Conservation (phyloP, 2,329 filamentous ascomycete species). For the Byssoonygena ceratinophila region DNA sequence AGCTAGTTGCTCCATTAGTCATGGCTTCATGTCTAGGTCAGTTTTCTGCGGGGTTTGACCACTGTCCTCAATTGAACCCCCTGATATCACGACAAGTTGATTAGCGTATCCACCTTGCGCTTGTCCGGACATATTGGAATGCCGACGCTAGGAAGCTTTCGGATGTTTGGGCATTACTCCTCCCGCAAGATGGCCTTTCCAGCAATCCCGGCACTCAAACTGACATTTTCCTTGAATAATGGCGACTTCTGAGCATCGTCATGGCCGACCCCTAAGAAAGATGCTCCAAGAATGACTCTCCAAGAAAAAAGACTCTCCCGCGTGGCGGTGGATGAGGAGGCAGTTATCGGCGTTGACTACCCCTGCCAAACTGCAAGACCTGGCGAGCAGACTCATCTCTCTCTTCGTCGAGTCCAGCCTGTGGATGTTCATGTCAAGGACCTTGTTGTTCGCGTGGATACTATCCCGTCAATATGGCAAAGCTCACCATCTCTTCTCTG, state of each 20-base stretch:
- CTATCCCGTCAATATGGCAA: conserved; percentile 26
- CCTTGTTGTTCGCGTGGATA: conserved; percentile 28
- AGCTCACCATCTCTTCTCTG: conserved; percentile 26
- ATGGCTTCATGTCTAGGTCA: background rate
- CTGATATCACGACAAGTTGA: background rate
- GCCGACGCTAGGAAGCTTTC: conserved; percentile 2
- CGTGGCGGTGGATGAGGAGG: conserved; percentile 3
- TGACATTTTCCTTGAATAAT: background rate
- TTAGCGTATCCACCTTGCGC: background rate
- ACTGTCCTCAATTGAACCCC: background rate
- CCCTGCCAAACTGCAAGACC: background rate
- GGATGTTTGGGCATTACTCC: background rate
- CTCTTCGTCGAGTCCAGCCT: conserved; percentile 32
- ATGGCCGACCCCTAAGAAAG: too few species aligned
- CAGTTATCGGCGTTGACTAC: background rate
- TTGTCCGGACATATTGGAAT: background rate
- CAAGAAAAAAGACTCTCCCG: background rate
- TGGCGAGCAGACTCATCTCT: conserved; percentile 21
- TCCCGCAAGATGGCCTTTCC: background rate
- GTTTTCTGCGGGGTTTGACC: background rate
- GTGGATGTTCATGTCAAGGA: conserved; percentile 32
- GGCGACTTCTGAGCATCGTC: background rate
- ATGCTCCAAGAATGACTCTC: background rate
- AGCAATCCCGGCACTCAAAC: background rate
- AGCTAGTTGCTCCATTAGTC: conserved; percentile 1